Conservation (phyloP, 768 basidiomycete species). For the Trichaptum fuscoviolaceum region DNA sequence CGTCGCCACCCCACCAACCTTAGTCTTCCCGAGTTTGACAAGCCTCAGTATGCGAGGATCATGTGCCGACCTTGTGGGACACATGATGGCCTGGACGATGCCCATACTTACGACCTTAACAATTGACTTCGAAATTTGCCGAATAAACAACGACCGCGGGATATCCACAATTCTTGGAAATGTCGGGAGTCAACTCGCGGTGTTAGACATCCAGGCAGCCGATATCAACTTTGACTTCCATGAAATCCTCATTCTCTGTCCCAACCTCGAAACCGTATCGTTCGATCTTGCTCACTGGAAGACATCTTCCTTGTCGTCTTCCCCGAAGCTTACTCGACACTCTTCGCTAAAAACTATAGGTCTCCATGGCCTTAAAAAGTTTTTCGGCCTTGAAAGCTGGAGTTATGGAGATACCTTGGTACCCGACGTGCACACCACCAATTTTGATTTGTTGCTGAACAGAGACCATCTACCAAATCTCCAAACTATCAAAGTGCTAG, state of each 20-base stretch:
- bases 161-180: neutral
- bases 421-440: neutral
- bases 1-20: neutral
- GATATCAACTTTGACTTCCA: neutral
- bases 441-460: neutral
- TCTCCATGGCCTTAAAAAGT: neutral
- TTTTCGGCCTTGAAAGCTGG: neutral
- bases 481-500: neutral
- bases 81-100: neutral
- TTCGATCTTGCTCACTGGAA: neutral
- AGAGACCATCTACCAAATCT: neutral
- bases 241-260: neutral
- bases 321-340: neutral
- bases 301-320: too few species aligned
- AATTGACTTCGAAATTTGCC: neutral
- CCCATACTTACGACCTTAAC: neutral
- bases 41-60: neutral
- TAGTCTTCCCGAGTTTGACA: neutral
- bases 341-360: neutral
- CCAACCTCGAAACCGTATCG: neutral
- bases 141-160: neutral
- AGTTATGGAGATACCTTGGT: neutral
- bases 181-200: neutral
- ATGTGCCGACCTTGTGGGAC: neutral
- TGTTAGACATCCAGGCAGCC: neutral